phyloP scores from a whole-genome alignment of 768 basidiomycete genomes.

The Tephrocybe sp. region DNA sequence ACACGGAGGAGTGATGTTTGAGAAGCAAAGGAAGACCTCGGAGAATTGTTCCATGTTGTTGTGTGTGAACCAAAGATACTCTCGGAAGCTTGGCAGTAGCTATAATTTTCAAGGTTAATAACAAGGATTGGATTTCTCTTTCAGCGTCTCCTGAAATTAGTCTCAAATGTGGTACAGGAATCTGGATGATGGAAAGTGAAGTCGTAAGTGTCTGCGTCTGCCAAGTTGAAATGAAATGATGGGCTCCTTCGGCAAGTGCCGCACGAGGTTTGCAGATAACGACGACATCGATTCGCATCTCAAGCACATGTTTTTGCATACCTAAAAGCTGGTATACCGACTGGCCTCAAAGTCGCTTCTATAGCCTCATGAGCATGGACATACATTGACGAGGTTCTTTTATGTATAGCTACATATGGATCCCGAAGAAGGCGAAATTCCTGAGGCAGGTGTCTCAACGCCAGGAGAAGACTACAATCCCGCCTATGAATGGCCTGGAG shows the following conservation, averaged over 20 bases:
- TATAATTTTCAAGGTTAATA: too few relatives aligned
- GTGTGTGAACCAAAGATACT: not conserved
- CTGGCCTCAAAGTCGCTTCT: conserved; percentile 1
- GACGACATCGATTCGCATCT: not conserved
- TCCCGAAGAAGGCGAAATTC: conserved; percentile 29
- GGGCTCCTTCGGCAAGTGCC: conserved; percentile 6
- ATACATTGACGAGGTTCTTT: conserved; percentile 2
- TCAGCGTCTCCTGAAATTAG: too few relatives aligned
- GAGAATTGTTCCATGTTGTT: conserved; percentile 45
- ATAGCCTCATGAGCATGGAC: conserved; percentile 1
- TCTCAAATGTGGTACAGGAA: too few relatives aligned
- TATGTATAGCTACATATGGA: conserved; percentile 14
- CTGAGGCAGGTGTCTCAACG: conserved; percentile 13
- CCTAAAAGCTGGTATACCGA: conserved; percentile 5
- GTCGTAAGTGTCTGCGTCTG: not conserved
- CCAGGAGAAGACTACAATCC: conserved; percentile 41
- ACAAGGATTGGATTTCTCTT: too few relatives aligned
- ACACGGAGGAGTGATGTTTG: conserved; percentile 2
- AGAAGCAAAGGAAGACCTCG: conserved; percentile 31
- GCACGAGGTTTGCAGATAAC: not conserved
- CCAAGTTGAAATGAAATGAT: not conserved
- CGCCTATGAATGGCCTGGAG: conserved; percentile 60
- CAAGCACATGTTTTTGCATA: conserved; percentile 4
- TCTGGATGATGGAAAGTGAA: not conserved
- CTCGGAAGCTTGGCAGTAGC: too few relatives aligned